A percentile compares a stretch with the other conserved stretches of the same genome.
phyloP scores from a whole-genome alignment of 805 yeast genomes.

The Candida schatavii region DNA sequence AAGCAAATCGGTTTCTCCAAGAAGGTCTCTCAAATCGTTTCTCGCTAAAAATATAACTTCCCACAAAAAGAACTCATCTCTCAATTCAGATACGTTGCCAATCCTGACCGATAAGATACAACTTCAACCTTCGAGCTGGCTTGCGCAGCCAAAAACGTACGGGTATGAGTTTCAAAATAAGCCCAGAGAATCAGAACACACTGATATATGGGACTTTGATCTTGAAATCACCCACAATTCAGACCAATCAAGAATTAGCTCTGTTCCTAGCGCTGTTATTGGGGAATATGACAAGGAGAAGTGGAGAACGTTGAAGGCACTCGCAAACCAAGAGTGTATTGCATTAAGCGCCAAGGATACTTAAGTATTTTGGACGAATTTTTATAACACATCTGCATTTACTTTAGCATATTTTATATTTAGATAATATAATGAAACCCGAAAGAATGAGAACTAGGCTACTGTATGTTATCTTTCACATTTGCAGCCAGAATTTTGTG shows the following conservation, averaged over 20 bases:
- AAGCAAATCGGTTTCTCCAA: slow-evolving; percentile 31
- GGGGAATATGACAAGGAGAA: slow-evolving; percentile 67
- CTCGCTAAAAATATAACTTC: slow-evolving; percentile 4
- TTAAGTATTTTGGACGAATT: no score
- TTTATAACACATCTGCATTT: no score
- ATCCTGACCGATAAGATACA: background rate
- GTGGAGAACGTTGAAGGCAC: slow-evolving; percentile 52
- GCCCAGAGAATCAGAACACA: background rate
- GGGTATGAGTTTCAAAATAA: background rate
- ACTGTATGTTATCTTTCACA: no score
- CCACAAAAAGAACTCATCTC: slow-evolving; percentile 14
- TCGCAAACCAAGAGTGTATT: slow-evolving; percentile 16
- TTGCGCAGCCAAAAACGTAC: slow-evolving; percentile 1
- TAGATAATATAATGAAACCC: no score
- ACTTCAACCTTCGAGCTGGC: slow-evolving; percentile 1
- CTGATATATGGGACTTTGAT: slow-evolving; percentile 27
- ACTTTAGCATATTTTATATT: no score
- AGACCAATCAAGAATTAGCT: slow-evolving; percentile 39
- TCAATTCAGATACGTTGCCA: slow-evolving; percentile 8
- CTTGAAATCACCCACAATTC: slow-evolving; percentile 31
- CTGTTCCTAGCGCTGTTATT: slow-evolving; percentile 54
- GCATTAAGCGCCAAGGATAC: background rate
- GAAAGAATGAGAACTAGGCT: no score
- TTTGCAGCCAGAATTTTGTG: slow-evolving; percentile 5
- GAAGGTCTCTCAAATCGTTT: slow-evolving; percentile 23